Evolutionary conservation across 2,329 filamentous ascomycete genomes (phyloP), one percentile per base, ranked within the genome.

Genomic region (Ceratocystis papillata): DNA sequence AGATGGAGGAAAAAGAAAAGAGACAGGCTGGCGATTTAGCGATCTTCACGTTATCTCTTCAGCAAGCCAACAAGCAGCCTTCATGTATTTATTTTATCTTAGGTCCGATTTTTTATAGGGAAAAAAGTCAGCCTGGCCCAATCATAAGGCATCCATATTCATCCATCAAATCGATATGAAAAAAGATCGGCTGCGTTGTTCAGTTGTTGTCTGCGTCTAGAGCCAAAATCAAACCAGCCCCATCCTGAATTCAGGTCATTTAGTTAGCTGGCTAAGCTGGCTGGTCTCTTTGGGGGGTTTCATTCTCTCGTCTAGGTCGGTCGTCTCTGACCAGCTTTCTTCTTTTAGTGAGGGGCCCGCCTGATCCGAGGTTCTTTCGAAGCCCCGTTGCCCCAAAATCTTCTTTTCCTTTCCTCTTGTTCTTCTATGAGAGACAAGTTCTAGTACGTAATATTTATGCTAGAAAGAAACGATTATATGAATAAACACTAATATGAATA

Each of bases 131-230:
- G 22, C n/a, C 48, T 22, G 2, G 48, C 46, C 46, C 2, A 48
- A 53, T 25, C 48, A 28, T 53, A 53, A 53, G 48, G 48, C 48
- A 53, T 53, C 48, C 22, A 53, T 53, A 20, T 22, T 41, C 37
- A 41, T 15, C 37, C 37, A 41, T 15, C 37, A 41, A 41, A 41
- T 12, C 4, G 3, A 15, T 1, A 12, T 41, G 3, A 41, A 50
- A 10, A 53, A 28, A 53, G 22, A 15, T 53, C 10, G 2, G 48
- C 48, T 53, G 48, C 37, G 37, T 41, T 41, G 10, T 41, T 41
- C 37, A 41, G 37, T 41, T 41, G 10, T 41, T 41, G 37, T 41
- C 37, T 41, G 37, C 48, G 1, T 53, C 48, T 53, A 53, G 20
- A 53, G 48, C 20, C 48, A 22, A 53, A 25, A 41, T 15, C 10